Conservation (phyloP, 2,329 filamentous ascomycete genomes). For the Apiospora malaysiana region DNA sequence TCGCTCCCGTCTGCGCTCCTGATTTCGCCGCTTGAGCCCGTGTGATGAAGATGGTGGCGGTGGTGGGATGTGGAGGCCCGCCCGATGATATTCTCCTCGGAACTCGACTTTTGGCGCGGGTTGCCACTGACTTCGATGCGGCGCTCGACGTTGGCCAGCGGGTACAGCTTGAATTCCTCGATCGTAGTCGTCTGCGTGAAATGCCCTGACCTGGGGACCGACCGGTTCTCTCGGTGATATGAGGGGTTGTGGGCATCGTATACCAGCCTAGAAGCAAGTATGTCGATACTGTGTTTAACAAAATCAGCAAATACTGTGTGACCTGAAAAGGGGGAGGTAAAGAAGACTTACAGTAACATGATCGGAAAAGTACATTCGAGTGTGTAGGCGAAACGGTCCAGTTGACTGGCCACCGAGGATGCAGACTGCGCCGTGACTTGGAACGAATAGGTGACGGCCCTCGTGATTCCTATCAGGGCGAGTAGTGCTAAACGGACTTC, state of each 20-base stretch:
- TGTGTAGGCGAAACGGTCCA: slow-evolving; percentile 49
- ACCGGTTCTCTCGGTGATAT: neutral
- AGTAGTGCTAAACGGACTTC: slow-evolving; percentile 47
- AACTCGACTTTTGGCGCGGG: neutral
- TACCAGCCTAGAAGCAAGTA: slow-evolving; percentile 17
- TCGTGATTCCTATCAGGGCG: slow-evolving; percentile 44
- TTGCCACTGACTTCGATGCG: slow-evolving; percentile 13
- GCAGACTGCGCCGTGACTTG: slow-evolving; percentile 45
- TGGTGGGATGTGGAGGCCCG: neutral
- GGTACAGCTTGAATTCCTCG: slow-evolving; percentile 15
- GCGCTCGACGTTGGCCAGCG: slow-evolving; percentile 17
- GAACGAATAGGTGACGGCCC: slow-evolving; percentile 49
- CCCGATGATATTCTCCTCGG: slow-evolving; percentile 11
- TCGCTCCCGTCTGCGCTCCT: neutral
- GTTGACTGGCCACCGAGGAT: slow-evolving; percentile 42
- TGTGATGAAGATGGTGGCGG: neutral
- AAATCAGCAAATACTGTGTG: neutral
- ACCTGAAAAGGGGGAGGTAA: neutral
- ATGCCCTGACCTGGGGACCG: neutral
- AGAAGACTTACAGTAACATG: slow-evolving; percentile 44
- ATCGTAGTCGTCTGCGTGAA: slow-evolving; percentile 17
- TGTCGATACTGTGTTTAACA: slow-evolving; percentile 10
- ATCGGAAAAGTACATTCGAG: slow-evolving; percentile 50
- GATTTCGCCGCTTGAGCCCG: neutral
- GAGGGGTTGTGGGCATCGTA: slow-evolving; percentile 4